These are phyloP conservation scores for Globomyces pollinis-pini DNA, from an alignment of 192 early-diverging fungal genomes.

Conservation along the genomic window DNA sequence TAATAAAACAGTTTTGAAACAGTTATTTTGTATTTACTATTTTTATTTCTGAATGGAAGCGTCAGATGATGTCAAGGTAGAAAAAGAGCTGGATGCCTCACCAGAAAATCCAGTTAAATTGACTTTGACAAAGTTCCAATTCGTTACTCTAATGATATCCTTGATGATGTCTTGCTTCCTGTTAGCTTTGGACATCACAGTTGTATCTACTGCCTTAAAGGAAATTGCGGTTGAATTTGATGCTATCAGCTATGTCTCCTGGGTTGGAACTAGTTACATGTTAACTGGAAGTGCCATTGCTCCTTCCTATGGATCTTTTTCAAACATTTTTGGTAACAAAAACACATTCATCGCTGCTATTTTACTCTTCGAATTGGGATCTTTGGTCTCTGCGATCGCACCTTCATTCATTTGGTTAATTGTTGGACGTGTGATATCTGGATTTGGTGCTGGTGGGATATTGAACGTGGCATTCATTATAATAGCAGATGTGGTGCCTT, in stretches of 20 bases:
- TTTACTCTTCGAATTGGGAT: constrained; percentile 70
- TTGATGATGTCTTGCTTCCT: constrained; percentile 62
- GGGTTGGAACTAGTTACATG: constrained; percentile 74
- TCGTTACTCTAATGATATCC: constrained; percentile 17
- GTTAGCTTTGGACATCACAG: constrained; percentile 70
- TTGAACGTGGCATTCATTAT: constrained; percentile 69
- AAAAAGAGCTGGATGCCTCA: no score
- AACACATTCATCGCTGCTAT: constrained; percentile 63
- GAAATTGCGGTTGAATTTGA: constrained; percentile 65
- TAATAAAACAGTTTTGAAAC: no score
- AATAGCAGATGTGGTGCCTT: constrained; percentile 75
- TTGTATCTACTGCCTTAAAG: constrained; percentile 68
- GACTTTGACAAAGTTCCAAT: constrained; percentile 2
- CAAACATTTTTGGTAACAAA: constrained; percentile 89
- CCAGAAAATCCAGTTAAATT: no score
- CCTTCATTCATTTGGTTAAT: constrained; percentile 53
- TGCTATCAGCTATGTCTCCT: constrained; percentile 55
- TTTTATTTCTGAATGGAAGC: no score
- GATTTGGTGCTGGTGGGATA: constrained; percentile 75
- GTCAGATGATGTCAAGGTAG: no score
- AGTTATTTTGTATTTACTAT: no score
- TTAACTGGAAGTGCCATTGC: constrained; percentile 59
- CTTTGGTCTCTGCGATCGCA: constrained; percentile 71
- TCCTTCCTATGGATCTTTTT: constrained; percentile 73
- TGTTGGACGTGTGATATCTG: constrained; percentile 66